Evolutionary conservation across 495 filamentous ascomycete genomes (phyloP).

Genomic region (Tirmania nivea): DNA sequence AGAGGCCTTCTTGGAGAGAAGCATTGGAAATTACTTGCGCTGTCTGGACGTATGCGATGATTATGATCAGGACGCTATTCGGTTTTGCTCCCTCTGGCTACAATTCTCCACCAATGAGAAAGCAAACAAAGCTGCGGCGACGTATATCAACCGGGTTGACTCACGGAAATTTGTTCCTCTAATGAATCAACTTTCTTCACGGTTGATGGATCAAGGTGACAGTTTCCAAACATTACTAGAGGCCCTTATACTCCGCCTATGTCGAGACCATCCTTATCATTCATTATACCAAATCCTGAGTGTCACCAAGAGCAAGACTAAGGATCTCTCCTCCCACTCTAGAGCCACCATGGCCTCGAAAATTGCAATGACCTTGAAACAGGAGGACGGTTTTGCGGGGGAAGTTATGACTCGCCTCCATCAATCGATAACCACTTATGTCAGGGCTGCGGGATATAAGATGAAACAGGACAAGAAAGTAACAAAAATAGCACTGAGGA

Average conservation of each 20-base stretch:
- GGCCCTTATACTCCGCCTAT: constrained; percentile 54
- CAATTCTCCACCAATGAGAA: constrained; percentile 49
- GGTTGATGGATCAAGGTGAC: constrained; percentile 45
- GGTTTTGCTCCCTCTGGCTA: constrained; percentile 91
- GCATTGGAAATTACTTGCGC: constrained; percentile 86
- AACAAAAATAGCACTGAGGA: constrained; percentile 24
- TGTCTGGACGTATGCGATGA: constrained; percentile 63
- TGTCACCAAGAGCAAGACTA: constrained; percentile 40
- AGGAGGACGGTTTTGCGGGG: constrained; percentile 24
- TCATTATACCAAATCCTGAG: constrained; percentile 91
- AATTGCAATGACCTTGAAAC: constrained; percentile 37
- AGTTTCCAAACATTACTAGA: constrained; percentile 55
- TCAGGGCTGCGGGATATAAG: constrained; percentile 46
- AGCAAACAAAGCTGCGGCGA: constrained; percentile 54
- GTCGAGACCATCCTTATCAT: constrained; percentile 81
- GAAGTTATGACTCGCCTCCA: constrained; percentile 33
- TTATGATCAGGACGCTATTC: constrained; percentile 69
- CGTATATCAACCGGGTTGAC: constrained; percentile 47
- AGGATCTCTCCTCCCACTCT: constrained; percentile 50
- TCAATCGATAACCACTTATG: constrained; percentile 50
- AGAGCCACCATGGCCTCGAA: constrained; percentile 48
- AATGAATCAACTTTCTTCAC: constrained; percentile 90
- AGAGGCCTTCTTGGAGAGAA: constrained; percentile 59
- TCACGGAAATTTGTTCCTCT: constrained; percentile 78
- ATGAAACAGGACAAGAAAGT: constrained; percentile 34